Evolutionary conservation across 805 yeast species (phyloP).

Genomic region (Pichia sporocuriosa): DNA sequence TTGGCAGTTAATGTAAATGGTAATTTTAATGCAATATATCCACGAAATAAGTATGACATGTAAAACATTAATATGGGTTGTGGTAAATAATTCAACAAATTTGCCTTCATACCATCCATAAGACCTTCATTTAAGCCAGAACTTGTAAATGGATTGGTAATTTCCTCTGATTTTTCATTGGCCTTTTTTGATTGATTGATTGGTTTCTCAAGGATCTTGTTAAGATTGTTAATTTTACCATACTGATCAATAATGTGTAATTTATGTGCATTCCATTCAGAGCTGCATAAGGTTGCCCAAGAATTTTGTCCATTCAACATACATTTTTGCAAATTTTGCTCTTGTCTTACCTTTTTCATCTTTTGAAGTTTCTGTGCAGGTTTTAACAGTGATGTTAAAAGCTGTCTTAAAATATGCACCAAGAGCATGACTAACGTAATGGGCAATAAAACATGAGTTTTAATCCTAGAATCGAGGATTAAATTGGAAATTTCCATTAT

Average conservation of each 20-base stretch:
- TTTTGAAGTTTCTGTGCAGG: slow-evolving; percentile 51
- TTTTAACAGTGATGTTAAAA: slow-evolving; percentile 53
- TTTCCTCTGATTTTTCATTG: slow-evolving; percentile 31
- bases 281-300: slow-evolving; percentile 8
- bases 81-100: slow-evolving; percentile 78
- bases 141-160: slow-evolving; percentile 61
- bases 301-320: neutral
- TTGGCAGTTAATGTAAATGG: slow-evolving; percentile 89
- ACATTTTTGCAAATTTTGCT: slow-evolving; percentile 53
- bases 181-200: slow-evolving; percentile 28
- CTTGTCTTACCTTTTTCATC: slow-evolving; percentile 48
- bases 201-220: slow-evolving; percentile 7
- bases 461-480: slow-evolving; percentile 71
- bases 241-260: slow-evolving; percentile 3
- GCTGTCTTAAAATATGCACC: slow-evolving; percentile 72
- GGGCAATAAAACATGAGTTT: slow-evolving; percentile 87
- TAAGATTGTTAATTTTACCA: slow-evolving; percentile 2
- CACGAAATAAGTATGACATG: slow-evolving; percentile 90
- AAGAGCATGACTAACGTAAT: slow-evolving; percentile 85
- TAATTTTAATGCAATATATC: slow-evolving; percentile 77
- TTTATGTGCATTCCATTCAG: slow-evolving; percentile 12
- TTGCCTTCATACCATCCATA: slow-evolving; percentile 72
- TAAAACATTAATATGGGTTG: slow-evolving; percentile 94
- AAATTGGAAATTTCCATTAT: slow-evolving; percentile 37
- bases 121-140: slow-evolving; percentile 66